Percentiles rank a stretch among this genome's conserved stretches.
Conservation (phyloP, 371 early-diverging fungal genomes). For the Fennellomyces sp. region DNA sequence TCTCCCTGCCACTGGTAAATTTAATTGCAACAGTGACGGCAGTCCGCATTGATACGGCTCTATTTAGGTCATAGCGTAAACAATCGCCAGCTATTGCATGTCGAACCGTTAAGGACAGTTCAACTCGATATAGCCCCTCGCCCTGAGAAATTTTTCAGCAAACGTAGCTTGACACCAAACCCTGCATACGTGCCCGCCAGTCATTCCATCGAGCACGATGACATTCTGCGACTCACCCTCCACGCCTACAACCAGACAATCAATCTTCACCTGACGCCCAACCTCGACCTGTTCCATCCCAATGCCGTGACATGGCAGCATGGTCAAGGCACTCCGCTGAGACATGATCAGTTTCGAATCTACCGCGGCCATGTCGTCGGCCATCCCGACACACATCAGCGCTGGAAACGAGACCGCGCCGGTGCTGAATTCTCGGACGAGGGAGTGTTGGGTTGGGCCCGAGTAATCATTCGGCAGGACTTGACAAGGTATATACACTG, state of each 20-base stretch:
- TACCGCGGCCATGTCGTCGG: constrained; percentile 41
- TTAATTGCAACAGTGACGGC: background rate
- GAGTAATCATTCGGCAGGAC: constrained; percentile 63
- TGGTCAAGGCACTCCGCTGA: constrained; percentile 19
- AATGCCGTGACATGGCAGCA: constrained; percentile 50
- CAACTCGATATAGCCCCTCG: constrained; percentile 40
- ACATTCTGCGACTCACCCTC: constrained; percentile 61
- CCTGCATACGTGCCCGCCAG: constrained; percentile 21
- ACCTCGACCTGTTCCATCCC: constrained; percentile 74
- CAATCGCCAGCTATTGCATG: constrained; percentile 28
- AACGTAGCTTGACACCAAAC: constrained; percentile 36
- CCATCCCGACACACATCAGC: constrained; percentile 24
- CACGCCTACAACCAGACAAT: constrained; percentile 76
- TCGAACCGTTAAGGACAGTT: constrained; percentile 26
- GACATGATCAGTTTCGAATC: constrained; percentile 36
- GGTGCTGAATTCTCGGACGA: constrained; percentile 27
- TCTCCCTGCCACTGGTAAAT: background rate
- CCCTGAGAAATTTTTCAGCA: constrained; percentile 30
- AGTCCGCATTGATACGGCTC: background rate
- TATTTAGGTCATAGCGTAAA: constrained; percentile 23
- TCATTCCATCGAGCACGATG: constrained; percentile 46
- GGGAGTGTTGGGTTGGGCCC: constrained; percentile 67
- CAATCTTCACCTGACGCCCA: constrained; percentile 72
- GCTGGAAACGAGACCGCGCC: constrained; percentile 30
- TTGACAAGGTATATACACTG: constrained; percentile 17